A percentile compares a stretch with the other conserved stretches of the same genome.
phyloP scores from a whole-genome alignment of 2,329 filamentous ascomycete genomes.

The Simplicillium aogashimaense region DNA sequence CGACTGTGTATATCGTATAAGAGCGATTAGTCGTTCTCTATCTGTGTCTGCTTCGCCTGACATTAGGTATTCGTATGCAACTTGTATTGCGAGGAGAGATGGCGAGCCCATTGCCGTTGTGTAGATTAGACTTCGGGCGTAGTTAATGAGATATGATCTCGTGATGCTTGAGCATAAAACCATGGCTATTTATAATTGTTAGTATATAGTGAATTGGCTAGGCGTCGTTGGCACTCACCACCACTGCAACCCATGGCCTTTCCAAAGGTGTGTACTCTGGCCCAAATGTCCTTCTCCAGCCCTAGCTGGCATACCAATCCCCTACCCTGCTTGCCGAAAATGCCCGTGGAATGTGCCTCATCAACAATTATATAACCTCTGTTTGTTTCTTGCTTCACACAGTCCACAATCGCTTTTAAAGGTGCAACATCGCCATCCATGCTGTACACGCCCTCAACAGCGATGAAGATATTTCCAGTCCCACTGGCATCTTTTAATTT shows the following conservation, averaged over 20 bases:
- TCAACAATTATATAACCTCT: conserved; percentile 47
- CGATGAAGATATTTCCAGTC: conserved; percentile 50
- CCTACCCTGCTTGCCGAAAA: conserved; percentile 44
- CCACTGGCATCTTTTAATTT: conserved; percentile 20
- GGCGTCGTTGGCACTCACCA: conserved; percentile 34
- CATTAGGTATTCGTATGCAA: conserved; percentile 46
- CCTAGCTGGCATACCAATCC: conserved; percentile 49
- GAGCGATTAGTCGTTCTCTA: conserved; percentile 18
- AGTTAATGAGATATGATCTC: conserved; percentile 61
- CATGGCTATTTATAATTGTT: conserved; percentile 24
- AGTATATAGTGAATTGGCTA: conserved; percentile 8
- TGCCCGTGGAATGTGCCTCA: conserved; percentile 57
- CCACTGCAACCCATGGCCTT: conserved; percentile 61
- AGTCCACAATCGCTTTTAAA: conserved; percentile 46
- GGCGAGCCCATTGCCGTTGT: conserved; percentile 60
- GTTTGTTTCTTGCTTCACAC: conserved; percentile 49
- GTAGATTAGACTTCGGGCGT: conserved; percentile 66
- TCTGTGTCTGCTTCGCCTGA: conserved; percentile 33
- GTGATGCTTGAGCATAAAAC: conserved; percentile 52
- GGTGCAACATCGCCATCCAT: conserved; percentile 74
- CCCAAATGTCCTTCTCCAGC: conserved; percentile 45
- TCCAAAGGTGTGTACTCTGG: conserved; percentile 54
- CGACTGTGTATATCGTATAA: conserved; percentile 11
- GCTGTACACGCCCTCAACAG: conserved; percentile 64
- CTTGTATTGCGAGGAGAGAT: conserved; percentile 46